Conservation (phyloP, 352 stramenopile species). For the Phytophthora kernoviae region DNA sequence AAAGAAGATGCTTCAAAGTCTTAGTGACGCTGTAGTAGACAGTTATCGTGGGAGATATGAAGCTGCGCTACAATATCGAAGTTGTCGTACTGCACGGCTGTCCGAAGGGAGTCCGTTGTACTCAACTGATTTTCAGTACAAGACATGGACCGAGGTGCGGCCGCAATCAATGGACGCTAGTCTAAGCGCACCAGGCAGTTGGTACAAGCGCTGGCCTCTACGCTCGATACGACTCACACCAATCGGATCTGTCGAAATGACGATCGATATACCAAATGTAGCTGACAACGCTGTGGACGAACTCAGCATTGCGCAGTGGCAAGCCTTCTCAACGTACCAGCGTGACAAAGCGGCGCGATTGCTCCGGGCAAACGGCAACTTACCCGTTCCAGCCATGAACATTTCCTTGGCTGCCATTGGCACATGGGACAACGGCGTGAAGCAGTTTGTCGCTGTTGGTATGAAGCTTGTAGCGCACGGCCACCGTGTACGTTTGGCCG, state of each 20-base stretch:
- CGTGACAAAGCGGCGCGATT: constrained; percentile 4
- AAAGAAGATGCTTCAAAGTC: constrained; percentile 18
- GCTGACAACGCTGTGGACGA: constrained; percentile 7
- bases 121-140: not conserved
- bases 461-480: constrained; percentile 61
- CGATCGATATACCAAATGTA: not conserved
- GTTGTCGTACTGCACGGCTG: not conserved
- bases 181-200: too few relatives aligned
- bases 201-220: not conserved
- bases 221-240: constrained; percentile 1
- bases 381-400: constrained; percentile 33
- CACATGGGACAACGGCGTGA: constrained; percentile 54
- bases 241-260: constrained; percentile 7
- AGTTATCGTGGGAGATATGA: constrained; percentile 14
- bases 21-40: not conserved
- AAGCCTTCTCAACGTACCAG: constrained; percentile 11
- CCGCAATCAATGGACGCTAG: not conserved
- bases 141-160: not conserved
- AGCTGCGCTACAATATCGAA: constrained; percentile 5
- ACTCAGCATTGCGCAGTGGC: constrained; percentile 9
- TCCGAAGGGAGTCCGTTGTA: constrained; percentile 3
- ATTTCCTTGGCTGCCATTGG: constrained; percentile 43
- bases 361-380: constrained; percentile 8
- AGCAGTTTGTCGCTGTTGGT: constrained; percentile 64
- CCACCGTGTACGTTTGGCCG: constrained; percentile 81